phyloP scores from a whole-genome alignment of 345 rosid species.

The Salix koriyanagi region DNA sequence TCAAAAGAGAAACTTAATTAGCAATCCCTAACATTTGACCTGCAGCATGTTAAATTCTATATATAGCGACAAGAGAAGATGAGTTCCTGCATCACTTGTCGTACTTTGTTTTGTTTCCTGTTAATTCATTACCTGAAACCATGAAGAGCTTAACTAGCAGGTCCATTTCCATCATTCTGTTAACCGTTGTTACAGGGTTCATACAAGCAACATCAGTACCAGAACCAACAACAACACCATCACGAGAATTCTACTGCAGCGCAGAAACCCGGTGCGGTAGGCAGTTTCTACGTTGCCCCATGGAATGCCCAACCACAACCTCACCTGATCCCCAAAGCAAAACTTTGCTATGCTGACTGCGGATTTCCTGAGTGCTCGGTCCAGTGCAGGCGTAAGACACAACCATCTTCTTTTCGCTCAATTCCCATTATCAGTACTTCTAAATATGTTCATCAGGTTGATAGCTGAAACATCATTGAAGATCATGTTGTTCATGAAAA shows the following conservation, averaged over 20 bases:
- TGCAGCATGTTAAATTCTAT: constrained; percentile 12
- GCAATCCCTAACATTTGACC: background rate
- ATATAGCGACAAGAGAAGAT: background rate
- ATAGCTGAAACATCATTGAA: background rate
- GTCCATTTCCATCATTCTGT: constrained; percentile 4
- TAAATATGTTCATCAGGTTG: background rate
- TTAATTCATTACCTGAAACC: background rate
- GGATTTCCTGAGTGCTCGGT: constrained; percentile 29
- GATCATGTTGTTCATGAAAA: background rate
- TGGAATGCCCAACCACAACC: too few species aligned
- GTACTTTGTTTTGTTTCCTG: background rate
- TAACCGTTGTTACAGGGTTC: constrained; percentile 11
- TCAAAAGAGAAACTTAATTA: background rate
- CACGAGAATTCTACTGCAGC: too few species aligned
- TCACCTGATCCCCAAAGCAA: background rate
- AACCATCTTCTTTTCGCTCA: background rate
- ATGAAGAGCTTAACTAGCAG: constrained; percentile 15
- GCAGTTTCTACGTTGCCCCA: too few species aligned
- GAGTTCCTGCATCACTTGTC: background rate
- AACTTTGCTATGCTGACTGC: constrained; percentile 36
- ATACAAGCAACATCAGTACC: background rate
- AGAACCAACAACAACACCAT: too few species aligned
- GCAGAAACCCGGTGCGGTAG: too few species aligned
- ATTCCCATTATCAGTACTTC: background rate
- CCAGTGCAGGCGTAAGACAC: constrained; percentile 28